phyloP scores from a whole-genome alignment of 208 protist genomes.

The Zelonia costaricensis region DNA sequence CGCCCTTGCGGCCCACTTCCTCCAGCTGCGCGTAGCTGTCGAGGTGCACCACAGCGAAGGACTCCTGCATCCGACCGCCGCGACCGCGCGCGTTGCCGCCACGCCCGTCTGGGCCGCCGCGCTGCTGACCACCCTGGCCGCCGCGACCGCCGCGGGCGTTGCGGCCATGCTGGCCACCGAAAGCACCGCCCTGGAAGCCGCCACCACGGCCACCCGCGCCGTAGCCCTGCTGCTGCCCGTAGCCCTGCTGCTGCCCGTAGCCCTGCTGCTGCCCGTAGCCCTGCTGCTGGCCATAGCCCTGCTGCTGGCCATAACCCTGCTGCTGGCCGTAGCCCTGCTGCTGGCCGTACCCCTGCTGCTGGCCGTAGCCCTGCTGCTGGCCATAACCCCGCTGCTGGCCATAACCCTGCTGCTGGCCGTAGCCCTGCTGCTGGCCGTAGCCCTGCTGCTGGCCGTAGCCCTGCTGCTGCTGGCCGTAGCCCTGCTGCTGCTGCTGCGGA shows the following conservation, averaged over 20 bases:
- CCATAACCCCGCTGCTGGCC: too few species aligned
- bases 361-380: too few species aligned
- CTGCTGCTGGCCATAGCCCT: too few species aligned
- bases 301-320: too few species aligned
- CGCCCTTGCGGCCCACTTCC: slow-evolving; percentile 58
- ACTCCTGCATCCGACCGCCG: slow-evolving; percentile 26
- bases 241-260: too few species aligned
- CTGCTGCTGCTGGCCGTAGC: slow-evolving; percentile 6
- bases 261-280: too few species aligned
- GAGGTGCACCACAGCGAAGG: slow-evolving; percentile 65
- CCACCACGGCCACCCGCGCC: slow-evolving; percentile 12
- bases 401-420: too few species aligned
- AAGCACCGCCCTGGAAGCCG: slow-evolving; percentile 26
- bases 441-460: slow-evolving; percentile 14
- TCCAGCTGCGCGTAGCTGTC: slow-evolving; percentile 71
- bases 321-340: too few species aligned
- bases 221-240: slow-evolving; percentile 27
- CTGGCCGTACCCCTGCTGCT: too few species aligned
- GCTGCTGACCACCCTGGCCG: slow-evolving; percentile 16
- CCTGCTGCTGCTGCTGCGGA: slow-evolving; percentile 23
- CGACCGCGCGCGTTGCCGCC: slow-evolving; percentile 27
- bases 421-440: too few species aligned
- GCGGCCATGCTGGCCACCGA: slow-evolving; percentile 8
- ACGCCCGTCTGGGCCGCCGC: slow-evolving; percentile 16
- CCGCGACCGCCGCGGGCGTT: slow-evolving; percentile 25